Base-by-base conservation (phyloP, 139 green algal genomes). In the Parachlorella kessleri region DNA sequence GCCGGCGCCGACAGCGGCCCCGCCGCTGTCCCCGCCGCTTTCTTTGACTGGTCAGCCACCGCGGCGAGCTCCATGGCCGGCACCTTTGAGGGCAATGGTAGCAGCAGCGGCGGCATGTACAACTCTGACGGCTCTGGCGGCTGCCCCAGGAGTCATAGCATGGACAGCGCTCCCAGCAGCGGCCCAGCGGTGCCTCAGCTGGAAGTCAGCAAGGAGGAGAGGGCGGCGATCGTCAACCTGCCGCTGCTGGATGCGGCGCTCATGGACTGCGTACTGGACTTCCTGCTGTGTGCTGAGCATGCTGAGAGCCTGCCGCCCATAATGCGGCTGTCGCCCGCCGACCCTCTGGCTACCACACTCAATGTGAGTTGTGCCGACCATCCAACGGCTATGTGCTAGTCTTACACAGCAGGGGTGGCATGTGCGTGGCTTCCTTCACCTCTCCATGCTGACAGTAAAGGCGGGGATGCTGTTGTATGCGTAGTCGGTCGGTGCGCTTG, bases 191-290 rank as follows among this genome's bases (percentile, higher is more conserved):
- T 41, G 23, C 76, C 66, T n/a, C 77, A 88, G 72, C 72, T 92
- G 70, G 77, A 85, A 75, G 83, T 89, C 3, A 81, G 82, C 26
- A 81, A 88, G 21, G 65, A 72, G 30, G 83, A 90, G 76, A 83
- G 89, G 3, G 38, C 65, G 8, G 78, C 79, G 42, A 74, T 94
- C 67, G 87, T 94, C 55, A 94, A 94, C 76, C 85, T 74, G 24
- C 14, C 38, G 30, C 78, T 73, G 14, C 80, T 94, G 35, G 77
- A 90, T 21, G 77, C 85, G 0, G 55, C 40, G 9, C 76, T 94
- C 18, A 68, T 94, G 77, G 67, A 74, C 28, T 79, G 82, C 6
- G 42, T 92, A 35, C 80, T 94, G 38, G 85, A 92, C 63, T 94
- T 94, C 65, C 71, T 94, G 37, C 32, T 71, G 67, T 24, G 14